Base-by-base conservation (phyloP, 1,139 yeast genomes). In the Hanseniaspora sp. region DNA sequence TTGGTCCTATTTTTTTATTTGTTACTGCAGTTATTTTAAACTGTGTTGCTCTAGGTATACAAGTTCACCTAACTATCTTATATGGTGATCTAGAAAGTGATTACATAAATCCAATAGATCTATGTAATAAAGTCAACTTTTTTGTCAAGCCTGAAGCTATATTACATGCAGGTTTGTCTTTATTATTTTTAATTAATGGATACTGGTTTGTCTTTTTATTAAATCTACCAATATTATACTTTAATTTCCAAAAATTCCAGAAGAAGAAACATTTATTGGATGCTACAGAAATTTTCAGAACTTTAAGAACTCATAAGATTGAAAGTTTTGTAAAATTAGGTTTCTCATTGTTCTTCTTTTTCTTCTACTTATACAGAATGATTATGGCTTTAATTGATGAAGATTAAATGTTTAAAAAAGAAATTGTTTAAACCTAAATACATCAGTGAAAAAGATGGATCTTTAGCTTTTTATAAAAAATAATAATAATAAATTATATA, bases 281-380 rank as follows among this genome's bases (percentile, higher is more conserved):
- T 71, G 98, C 98, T 57, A 92, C 99, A 49, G 98, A 92, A 72
- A 94, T 92, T 65, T 92, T 92, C 74, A 82, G 97, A 74, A 90
- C 97, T 51, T 77, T 94, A 66, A 80, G 87, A 62, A 86, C 83
- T 66, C 95, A 92, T 73, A 92, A 94, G 79, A 85, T 83, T 70
- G 97, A 88, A 72, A 78, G 90, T 56, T 90, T 90, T 67, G 71
- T 85, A 69, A 92, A 92, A 71, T 78, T 92, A 64, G 96, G 95
- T 12, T 86, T 86, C 80, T 94, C 88, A 69, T 75, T 92, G 63
- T 73, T 88, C 65, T 76, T 90, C 83, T 92, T 92, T 79, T 92
- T 92, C 83, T 88, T 79, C 76, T 90, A 88, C 77, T 78, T 92
- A 66, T 92, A 90, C 77, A 83, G 95, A 74, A 86, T 92, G 96